Base-by-base conservation (phyloP, 345 rosid species). In the Luvunga scandens region DNA sequence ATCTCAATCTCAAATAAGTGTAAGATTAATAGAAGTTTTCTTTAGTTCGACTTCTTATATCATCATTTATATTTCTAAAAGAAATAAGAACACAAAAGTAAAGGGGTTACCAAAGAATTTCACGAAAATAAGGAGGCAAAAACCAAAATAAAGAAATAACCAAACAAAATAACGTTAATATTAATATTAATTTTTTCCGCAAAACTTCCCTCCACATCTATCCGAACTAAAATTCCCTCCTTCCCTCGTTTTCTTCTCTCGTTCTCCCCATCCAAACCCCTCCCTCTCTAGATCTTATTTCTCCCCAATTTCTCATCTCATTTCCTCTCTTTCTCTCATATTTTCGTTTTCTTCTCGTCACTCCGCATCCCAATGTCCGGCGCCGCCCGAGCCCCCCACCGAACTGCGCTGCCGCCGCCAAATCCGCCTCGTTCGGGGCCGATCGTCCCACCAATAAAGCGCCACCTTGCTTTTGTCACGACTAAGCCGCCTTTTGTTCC, bases 401-500 rank as follows among this genome's bases (percentile, higher is more conserved):
- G 75, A n/a, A 77, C 85, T 5, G 77, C 88, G 39, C 86, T 71
- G 56, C 81, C 85, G 72, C 87, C 70, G 60, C 85, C 84, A 36
- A 48, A 72, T 33, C 56, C 33, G 53, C 78, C 87, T 31, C 76
- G 83, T 9, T 55, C 89, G 60, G 62, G 80, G 0, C 88, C 93
- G 86, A 84, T 92, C 60, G 84, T 92, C n/a, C 97, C 90, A 39
- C 96, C 95, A 10, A 82, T 87, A 25, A 82, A 89, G 48, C 91
- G 98, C 21, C 96, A 93, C 84, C 84, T 91, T 24, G 90, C 94
- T 24, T 95, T 91, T 68, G 89, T 92, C 70, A 74, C 93, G 36
- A 91, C 86, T 27, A 92, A 91, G 79, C 96, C 99, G 8, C 90
- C 98, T 33, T 93, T 95, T 75, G 73, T 75, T 66, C 88, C 90